Conservation (phyloP, 352 stramenopile species). For the Phytopythium oedochilum region DNA sequence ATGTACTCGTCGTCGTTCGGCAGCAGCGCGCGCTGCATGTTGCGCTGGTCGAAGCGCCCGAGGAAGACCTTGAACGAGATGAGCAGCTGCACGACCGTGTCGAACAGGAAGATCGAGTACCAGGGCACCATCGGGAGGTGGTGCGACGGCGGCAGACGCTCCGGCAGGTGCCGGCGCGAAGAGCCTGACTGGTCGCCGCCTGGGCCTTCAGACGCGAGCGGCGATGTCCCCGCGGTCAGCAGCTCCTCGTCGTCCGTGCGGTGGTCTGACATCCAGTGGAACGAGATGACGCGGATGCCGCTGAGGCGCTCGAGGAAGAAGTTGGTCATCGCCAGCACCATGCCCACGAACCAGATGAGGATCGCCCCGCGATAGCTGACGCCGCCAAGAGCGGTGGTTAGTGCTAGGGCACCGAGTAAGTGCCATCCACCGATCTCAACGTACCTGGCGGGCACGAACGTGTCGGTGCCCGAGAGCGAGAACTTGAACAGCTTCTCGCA, state of each 20-base stretch:
- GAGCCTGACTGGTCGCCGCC: not conserved
- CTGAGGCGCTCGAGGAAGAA: constrained; percentile 81
- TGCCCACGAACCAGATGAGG: constrained; percentile 82
- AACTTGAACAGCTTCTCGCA: constrained; percentile 80
- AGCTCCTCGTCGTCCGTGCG: constrained; percentile 47
- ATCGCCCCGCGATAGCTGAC: constrained; percentile 69
- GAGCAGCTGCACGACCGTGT: constrained; percentile 90
- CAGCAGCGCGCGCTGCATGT: constrained; percentile 86
- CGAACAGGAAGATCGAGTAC: constrained; percentile 93
- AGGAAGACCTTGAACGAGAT: constrained; percentile 93
- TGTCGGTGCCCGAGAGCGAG: constrained; percentile 41
- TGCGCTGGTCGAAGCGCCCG: constrained; percentile 86
- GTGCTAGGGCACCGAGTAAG: too few relatives aligned
- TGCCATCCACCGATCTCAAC: too few relatives aligned
- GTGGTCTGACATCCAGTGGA: constrained; percentile 60
- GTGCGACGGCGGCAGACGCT: constrained; percentile 64
- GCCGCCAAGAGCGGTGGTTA: too few relatives aligned
- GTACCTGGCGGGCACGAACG: constrained; percentile 60
- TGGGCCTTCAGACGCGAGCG: not conserved
- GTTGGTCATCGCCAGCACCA: constrained; percentile 78
- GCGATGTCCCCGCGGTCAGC: constrained; percentile 7
- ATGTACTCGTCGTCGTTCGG: constrained; percentile 66
- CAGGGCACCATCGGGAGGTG: constrained; percentile 91
- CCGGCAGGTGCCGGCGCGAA: constrained; percentile 14
- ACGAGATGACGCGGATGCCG: constrained; percentile 74